Base-by-base conservation (phyloP, 2,329 filamentous ascomycete species). In the Decorospora gaudefroyi region DNA sequence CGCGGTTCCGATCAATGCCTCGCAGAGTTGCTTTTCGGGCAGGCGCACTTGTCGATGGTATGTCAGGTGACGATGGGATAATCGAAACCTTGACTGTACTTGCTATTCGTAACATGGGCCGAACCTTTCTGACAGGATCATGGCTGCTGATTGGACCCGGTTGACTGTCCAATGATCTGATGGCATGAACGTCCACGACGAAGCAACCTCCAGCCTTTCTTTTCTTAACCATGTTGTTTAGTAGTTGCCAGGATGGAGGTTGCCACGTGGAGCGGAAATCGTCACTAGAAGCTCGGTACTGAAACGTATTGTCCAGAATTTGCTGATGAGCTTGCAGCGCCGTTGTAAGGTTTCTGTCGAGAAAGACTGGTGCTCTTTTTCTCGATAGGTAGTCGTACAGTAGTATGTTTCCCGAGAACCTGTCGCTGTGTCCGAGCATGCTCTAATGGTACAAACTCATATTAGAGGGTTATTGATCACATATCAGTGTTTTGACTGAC, bases 141-240 rank as follows among this genome's bases (percentile, higher is more conserved):
- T 15, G n/a, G 16, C 22, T n/a, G 42, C 11, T 17, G 4, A 13
- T n/a, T 16, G 23, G 17, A 30, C 17, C 9, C n/a, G 19, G 13
- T 13, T 8, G 23, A 10, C 19, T 16, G 11, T 21, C 12, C 23
- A 29, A 22, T 7, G 42, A 33, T 26, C 44, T 46, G 12, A 64
- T 53, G 8, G 42, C 40, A 22, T 58, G 53, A 13, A 59, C 35
- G 11, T 58, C 40, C 10, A 62, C 26, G 16, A 51, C 27, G 17
- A 61, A 56, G 3, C 27, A 59, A 21, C 48, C 49, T n/a, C 51
- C 54, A n/a, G 49, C 46, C 6, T 53, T 42, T 12, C 62, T 32
- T 19, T 55, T 48, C 8, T 52, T 40, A 15, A 70, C 37, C 52
- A 68, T 65, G n/a, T 63, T 50, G 30, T 51, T 13, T 42, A 62